phyloP scores from a whole-genome alignment of 768 basidiomycete species.

The Rhodotorula diobovata region DNA sequence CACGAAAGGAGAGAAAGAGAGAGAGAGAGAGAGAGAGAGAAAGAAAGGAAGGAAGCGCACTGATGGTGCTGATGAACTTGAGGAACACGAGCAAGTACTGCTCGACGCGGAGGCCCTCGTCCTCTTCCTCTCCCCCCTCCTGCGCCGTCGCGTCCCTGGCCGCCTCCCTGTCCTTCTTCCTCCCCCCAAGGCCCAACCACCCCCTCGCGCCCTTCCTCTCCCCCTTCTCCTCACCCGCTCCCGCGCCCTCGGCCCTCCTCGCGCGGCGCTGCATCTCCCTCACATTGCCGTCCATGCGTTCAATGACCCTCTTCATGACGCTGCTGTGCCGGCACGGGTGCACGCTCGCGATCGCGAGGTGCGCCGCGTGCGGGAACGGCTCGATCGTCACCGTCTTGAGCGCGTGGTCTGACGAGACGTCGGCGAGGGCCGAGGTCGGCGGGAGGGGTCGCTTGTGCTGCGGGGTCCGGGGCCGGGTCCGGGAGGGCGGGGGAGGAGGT shows the following conservation, averaged over 20 bases:
- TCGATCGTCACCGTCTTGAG: slow-evolving; percentile 99
- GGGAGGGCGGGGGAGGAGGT: no score
- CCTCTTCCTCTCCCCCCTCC: slow-evolving; percentile 39
- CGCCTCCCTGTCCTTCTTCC: slow-evolving; percentile 59
- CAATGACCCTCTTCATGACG: slow-evolving; percentile 99
- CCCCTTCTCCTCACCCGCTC: slow-evolving; percentile 50
- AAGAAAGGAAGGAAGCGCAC: slow-evolving; percentile 6
- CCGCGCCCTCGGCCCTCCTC: slow-evolving; percentile 36
- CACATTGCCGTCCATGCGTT: slow-evolving; percentile 89
- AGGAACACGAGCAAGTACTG: slow-evolving; percentile 97
- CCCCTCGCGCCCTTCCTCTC: slow-evolving; percentile 41
- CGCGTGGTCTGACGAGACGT: slow-evolving; percentile 93
- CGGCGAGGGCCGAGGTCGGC: slow-evolving; percentile 89
- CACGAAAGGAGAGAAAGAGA: background rate
- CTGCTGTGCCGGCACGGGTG: slow-evolving; percentile 98
- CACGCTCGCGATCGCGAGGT: slow-evolving; percentile 77
- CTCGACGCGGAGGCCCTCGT: slow-evolving; percentile 85
- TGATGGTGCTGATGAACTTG: slow-evolving; percentile 69
- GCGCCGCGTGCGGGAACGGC: slow-evolving; percentile 86
- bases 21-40: no score
- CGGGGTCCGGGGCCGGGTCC: background rate
- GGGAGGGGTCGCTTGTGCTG: slow-evolving; percentile 85
- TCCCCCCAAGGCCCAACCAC: slow-evolving; percentile 64
- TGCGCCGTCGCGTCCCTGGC: slow-evolving; percentile 45
- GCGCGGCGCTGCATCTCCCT: slow-evolving; percentile 66